Evolutionary conservation across 495 filamentous ascomycete species (phyloP).

Genomic region (Neurospora africana): DNA sequence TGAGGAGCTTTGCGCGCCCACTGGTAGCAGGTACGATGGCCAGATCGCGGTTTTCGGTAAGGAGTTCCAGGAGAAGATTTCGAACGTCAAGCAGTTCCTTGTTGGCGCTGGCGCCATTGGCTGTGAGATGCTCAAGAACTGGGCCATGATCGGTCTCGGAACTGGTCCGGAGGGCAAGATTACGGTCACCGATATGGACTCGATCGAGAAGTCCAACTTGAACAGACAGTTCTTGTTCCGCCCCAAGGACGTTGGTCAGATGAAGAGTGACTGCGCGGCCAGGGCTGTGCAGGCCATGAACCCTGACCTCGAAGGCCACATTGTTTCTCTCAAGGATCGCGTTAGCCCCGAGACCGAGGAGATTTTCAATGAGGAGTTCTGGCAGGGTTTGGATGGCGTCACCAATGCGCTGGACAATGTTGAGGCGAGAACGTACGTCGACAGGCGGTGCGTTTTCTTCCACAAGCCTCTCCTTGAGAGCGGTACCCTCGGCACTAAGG

Average conservation of each 20-base stretch:
- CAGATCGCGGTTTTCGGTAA: conserved; percentile 94
- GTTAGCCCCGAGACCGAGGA: conserved; percentile 90
- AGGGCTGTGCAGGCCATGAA: conserved; percentile 89
- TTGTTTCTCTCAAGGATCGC: conserved; percentile 74
- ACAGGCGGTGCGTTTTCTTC: conserved; percentile 97
- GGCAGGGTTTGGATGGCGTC: conserved; percentile 79
- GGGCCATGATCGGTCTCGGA: conserved; percentile 96
- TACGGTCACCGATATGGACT: conserved; percentile 91
- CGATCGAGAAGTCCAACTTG: conserved; percentile 97
- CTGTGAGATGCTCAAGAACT: conserved; percentile 99
- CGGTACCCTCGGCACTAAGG: conserved; percentile 95
- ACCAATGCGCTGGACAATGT: conserved; percentile 98
- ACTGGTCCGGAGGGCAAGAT: conserved; percentile 84
- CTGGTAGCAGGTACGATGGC: conserved; percentile 80
- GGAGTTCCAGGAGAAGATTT: conserved; percentile 87
- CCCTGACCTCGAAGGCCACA: conserved; percentile 76
- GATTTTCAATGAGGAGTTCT: conserved; percentile 92
- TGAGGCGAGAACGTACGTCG: conserved; percentile 93
- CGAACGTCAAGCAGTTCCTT: conserved; percentile 81
- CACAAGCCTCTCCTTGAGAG: conserved; percentile 92
- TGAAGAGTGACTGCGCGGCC: conserved; percentile 95
- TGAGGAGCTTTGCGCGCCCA: conserved; percentile 78
- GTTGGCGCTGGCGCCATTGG: conserved; percentile 97
- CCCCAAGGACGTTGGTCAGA: conserved; percentile 82
- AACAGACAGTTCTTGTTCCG: conserved; percentile 98